These are phyloP conservation scores for Linaria vulgaris DNA, from an alignment of 257 asterid genomes.

Conservation along the genomic window DNA sequence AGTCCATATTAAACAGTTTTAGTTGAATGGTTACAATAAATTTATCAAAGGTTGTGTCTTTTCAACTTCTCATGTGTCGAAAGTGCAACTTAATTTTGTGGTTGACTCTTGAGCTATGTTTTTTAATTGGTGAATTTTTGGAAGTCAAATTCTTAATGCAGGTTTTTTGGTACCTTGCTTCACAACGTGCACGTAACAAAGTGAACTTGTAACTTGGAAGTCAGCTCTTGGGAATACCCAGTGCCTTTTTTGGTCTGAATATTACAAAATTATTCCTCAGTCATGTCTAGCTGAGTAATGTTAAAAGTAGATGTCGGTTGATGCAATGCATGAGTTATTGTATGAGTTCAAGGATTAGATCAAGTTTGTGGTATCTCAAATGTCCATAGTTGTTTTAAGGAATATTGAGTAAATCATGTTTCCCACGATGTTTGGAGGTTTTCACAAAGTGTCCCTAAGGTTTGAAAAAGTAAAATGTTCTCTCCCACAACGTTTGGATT, in stretches of 20 bases:
- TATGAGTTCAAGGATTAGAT: no score
- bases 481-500: no score
- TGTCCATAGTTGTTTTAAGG: no score
- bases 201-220: not conserved
- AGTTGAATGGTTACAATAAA: not conserved
- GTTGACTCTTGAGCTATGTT: conserved; percentile 25
- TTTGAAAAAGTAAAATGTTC: no score
- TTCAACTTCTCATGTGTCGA: not conserved
- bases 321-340: no score
- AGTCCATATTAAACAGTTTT: not conserved
- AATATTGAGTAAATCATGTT: no score
- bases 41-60: not conserved
- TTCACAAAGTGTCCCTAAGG: no score
- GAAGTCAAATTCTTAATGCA: conserved; percentile 22
- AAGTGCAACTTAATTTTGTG: not conserved
- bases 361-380: no score
- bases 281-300: no score
- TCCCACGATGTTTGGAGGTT: no score
- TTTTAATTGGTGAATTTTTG: not conserved
- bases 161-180: conserved; percentile 17
- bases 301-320: no score
- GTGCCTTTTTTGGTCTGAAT: not conserved
- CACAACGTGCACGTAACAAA: conserved; percentile 21
- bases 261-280: not conserved
- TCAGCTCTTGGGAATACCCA: conserved; percentile 7